Evolutionary conservation across 2,329 filamentous ascomycete species (phyloP).

Genomic region (Aspergillus ustus): DNA sequence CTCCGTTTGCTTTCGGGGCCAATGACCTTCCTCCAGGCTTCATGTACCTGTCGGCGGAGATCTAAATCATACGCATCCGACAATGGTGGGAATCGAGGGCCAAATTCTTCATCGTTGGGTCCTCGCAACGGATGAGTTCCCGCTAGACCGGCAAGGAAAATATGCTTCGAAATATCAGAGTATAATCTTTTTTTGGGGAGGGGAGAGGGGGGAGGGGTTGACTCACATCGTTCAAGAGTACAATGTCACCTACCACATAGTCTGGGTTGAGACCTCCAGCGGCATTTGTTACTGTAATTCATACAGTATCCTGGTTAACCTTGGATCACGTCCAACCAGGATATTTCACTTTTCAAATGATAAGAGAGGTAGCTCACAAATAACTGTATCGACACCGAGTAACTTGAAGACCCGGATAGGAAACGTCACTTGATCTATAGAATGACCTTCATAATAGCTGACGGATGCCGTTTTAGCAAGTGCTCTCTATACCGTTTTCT

Average conservation of each 20-base stretch:
- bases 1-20: conserved; percentile 53
- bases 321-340: not conserved
- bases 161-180: conserved; percentile 52
- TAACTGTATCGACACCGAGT: conserved; percentile 63
- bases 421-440: conserved; percentile 66
- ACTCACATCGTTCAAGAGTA: conserved; percentile 66
- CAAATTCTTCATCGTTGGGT: conserved; percentile 66
- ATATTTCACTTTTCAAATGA: not conserved
- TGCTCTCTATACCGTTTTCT: not conserved
- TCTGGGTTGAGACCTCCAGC: conserved; percentile 68
- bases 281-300: conserved; percentile 64
- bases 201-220: not conserved
- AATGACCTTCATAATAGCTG: conserved; percentile 71
- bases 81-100: conserved; percentile 65
- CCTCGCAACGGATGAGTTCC: conserved; percentile 66
- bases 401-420: conserved; percentile 68
- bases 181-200: conserved; percentile 2
- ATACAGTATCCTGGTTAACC: not conserved
- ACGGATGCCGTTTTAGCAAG: conserved; percentile 13
- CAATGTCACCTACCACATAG: conserved; percentile 68
- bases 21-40: conserved; percentile 58
- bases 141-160: conserved; percentile 66
- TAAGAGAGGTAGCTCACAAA: conserved; percentile 47
- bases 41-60: conserved; percentile 61
- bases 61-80: conserved; percentile 70